A percentile compares a stretch with the other conserved stretches of the same genome.
Conservation (phyloP, 305 asterid species). For the Ilex paraguariensis region DNA sequence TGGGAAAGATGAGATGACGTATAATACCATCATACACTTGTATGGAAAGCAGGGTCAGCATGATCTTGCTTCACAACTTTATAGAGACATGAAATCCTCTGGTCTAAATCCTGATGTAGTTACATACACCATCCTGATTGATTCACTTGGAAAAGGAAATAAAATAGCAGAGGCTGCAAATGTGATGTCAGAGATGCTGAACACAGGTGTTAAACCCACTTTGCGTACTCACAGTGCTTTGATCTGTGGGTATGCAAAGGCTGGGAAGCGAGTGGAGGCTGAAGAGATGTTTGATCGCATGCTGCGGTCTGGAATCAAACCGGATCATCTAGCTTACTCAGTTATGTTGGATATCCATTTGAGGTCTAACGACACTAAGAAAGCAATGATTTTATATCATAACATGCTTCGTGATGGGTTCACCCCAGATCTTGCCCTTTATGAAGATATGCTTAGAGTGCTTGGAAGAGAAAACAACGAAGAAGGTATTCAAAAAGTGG, state of each 20-base stretch:
- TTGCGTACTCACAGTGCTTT: conserved; percentile 85
- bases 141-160: conserved; percentile 79
- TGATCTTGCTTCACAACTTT: conserved; percentile 63
- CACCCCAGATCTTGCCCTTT: conserved; percentile 53
- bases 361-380: conserved; percentile 54
- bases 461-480: conserved; percentile 52
- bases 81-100: conserved; percentile 59
- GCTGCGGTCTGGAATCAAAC: conserved; percentile 78
- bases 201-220: conserved; percentile 65
- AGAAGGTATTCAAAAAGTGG: conserved; percentile 44
- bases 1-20: conserved; percentile 86
- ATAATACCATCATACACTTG: conserved; percentile 79
- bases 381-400: conserved; percentile 59
- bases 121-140: conserved; percentile 86
- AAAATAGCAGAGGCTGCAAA: conserved; percentile 73
- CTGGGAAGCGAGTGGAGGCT: conserved; percentile 68
- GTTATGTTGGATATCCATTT: conserved; percentile 74
- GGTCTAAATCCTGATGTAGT: conserved; percentile 87
- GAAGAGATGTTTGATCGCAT: conserved; percentile 68
- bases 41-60: conserved; percentile 72
- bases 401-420: conserved; percentile 70
- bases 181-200: conserved; percentile 86
- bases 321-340: conserved; percentile 79
- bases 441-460: conserved; percentile 49
- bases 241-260: conserved; percentile 88